Base-by-base conservation (phyloP, 2,329 filamentous ascomycete species). In the Stachybotrys chlorohalonatus region DNA sequence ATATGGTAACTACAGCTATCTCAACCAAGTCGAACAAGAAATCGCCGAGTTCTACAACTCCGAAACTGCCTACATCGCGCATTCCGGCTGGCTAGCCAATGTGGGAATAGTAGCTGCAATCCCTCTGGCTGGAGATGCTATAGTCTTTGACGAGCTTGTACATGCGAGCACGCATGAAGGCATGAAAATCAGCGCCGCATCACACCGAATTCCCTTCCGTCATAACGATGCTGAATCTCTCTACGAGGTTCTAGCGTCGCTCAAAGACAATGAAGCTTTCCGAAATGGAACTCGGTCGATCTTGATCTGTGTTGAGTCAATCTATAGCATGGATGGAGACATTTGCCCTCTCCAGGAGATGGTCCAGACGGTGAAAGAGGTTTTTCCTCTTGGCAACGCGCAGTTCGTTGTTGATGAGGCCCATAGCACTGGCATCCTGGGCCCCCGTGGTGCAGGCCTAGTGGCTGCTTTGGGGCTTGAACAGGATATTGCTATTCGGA, bases 121-220 rank as follows among this genome's bases (percentile, higher is more conserved):
- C 7, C 53, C 53, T 31, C 53, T 47, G 11, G 32, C 48, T 5
- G 53, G 53, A 7, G 53, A 54, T 15, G 53, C 36, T 6, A 52
- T 54, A 46, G 48, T 54, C n/a, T 51, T 46, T 17, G 53, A 54
- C 42, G 53, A 54, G 53, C 42, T 54, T 16, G 45, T 54, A 13
- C 53, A 54, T 30, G 53, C 53, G 17, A 54, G 32, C 16, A 30
- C 48, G 15, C 53, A 31, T 47, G 39, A 42, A 16, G 53, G 53
- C 49, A 51, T 54, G 53, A 48, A 52, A 39, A 15, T 30, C 49
- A 47, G 53, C 31, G 39, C 47, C 48, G 53, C 53, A 11, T n/a
- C 16, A 30, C 24, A 47, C 13, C 36, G 47, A 42, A 32, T 51
- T 36, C 46, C 48, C 13, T 54, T 54, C 24, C 49, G 48, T 7